A percentile compares a stretch with the other conserved stretches of the same genome.
Evolutionary conservation across 2,329 filamentous ascomycete genomes (phyloP).

Genomic region (Paecilomyces dactylethromorphus): DNA sequence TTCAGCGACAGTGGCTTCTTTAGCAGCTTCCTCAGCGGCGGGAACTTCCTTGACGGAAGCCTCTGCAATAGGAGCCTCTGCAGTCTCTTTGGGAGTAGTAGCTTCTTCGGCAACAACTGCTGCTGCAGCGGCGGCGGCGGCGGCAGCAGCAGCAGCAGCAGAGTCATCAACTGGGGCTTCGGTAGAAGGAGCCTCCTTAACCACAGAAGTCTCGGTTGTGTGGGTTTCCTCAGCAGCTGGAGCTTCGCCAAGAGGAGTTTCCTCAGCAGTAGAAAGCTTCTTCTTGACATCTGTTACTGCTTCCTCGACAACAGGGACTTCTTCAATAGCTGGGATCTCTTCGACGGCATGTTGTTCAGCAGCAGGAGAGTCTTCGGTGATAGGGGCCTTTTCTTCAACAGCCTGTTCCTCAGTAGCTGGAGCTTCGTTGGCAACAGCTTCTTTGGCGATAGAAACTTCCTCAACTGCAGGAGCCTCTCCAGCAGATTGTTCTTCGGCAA

Average conservation of each 20-base stretch:
- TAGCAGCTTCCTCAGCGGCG: not conserved
- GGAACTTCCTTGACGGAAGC: not conserved
- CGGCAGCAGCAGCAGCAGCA: too few species aligned
- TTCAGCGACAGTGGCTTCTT: too few species aligned
- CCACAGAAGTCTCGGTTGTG: not conserved
- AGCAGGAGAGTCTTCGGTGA: not conserved
- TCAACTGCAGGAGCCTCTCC: not conserved
- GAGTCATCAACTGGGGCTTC: slow-evolving; percentile 1
- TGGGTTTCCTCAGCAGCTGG: not conserved
- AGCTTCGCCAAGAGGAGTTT: not conserved
- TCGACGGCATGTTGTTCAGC: not conserved
- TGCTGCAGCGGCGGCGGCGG: too few species aligned
- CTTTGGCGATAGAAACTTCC: not conserved
- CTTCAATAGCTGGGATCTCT: not conserved
- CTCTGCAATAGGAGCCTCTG: not conserved
- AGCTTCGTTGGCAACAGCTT: not conserved
- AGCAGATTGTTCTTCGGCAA: not conserved
- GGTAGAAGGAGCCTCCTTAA: not conserved
- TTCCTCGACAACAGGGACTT: not conserved
- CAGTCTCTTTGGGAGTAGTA: not conserved
- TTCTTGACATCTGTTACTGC: too few species aligned
- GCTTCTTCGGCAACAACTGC: too few species aligned
- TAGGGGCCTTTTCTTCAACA: not conserved
- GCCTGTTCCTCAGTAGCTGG: not conserved
- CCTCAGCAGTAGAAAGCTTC: too few species aligned